phyloP scores from a whole-genome alignment of 208 protist species.

The Herpetomonas muscarum region DNA sequence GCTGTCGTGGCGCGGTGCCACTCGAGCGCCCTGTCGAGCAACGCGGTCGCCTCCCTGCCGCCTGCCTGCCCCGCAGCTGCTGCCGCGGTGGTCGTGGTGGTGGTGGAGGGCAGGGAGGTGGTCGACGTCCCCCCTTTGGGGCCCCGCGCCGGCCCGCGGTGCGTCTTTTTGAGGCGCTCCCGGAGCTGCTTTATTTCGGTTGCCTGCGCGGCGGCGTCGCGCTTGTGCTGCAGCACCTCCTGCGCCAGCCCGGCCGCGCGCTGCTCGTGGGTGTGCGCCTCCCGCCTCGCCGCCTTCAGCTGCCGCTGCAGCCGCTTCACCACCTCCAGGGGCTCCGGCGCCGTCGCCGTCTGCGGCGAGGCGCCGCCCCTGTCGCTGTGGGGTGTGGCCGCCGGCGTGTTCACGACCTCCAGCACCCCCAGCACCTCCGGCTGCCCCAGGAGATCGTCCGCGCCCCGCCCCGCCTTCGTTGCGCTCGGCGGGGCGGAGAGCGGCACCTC shows the following conservation, averaged over 20 bases:
- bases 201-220: conserved; percentile 5
- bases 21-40: neutral
- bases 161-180: conserved; percentile 17
- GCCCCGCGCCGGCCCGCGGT: neutral
- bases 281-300: conserved; percentile 6
- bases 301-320: conserved; percentile 8
- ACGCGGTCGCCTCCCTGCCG: neutral
- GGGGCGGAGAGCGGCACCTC: too few relatives aligned
- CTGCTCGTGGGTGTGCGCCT: conserved; percentile 6
- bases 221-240: conserved; percentile 17
- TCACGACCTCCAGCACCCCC: too few relatives aligned
- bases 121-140: neutral
- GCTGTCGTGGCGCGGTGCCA: too few relatives aligned
- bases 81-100: neutral
- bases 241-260: conserved; percentile 13
- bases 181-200: conserved; percentile 19
- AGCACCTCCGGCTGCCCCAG: too few relatives aligned
- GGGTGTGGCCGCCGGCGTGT: too few relatives aligned
- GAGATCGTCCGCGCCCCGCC: too few relatives aligned
- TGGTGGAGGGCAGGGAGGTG: neutral
- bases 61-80: neutral
- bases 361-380: too few relatives aligned
- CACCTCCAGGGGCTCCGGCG: neutral
- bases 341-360: too few relatives aligned
- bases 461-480: too few relatives aligned